These are phyloP conservation scores for Panellus pusillus DNA, from an alignment of 768 basidiomycete genomes.

Conservation along the genomic window DNA sequence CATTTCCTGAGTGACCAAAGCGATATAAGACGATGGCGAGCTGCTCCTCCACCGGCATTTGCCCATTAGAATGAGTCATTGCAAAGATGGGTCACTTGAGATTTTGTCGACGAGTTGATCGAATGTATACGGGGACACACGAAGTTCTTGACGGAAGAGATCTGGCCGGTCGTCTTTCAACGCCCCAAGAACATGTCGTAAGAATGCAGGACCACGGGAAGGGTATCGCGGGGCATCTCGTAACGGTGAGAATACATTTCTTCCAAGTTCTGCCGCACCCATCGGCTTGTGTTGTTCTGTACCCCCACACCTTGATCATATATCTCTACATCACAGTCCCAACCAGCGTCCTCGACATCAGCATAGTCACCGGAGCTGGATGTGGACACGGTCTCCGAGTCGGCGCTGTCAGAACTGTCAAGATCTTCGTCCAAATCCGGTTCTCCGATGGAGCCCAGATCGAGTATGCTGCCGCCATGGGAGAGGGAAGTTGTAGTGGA, in stretches of 20 bases:
- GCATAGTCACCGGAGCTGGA: too few relatives aligned
- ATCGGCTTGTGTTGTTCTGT: not conserved
- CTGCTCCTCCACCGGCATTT: slow-evolving; percentile 31
- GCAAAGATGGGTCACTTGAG: slow-evolving; percentile 24
- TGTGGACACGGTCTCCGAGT: too few relatives aligned
- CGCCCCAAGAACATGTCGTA: slow-evolving; percentile 17
- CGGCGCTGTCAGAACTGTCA: too few relatives aligned
- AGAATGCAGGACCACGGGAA: slow-evolving; percentile 8
- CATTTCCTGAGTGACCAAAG: slow-evolving; percentile 43
- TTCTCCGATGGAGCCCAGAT: too few relatives aligned
- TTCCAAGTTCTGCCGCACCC: not conserved
- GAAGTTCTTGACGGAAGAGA: slow-evolving; percentile 30
- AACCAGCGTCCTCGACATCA: too few relatives aligned
- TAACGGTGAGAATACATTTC: slow-evolving; percentile 12
- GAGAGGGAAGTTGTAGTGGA: not conserved
- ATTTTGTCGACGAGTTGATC: slow-evolving; percentile 28
- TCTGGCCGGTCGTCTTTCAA: slow-evolving; percentile 24
- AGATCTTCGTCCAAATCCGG: too few relatives aligned
- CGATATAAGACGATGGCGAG: slow-evolving; percentile 38
- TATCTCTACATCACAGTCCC: too few relatives aligned
- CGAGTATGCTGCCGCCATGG: too few relatives aligned
- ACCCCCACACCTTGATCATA: too few relatives aligned
- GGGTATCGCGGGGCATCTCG: slow-evolving; percentile 1
- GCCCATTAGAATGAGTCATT: slow-evolving; percentile 28
- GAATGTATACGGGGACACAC: slow-evolving; percentile 34